Evolutionary conservation across 2,329 filamentous ascomycete species (phyloP), one percentile per base, ranked within the genome.

Genomic region (Venturia aucupariae): DNA sequence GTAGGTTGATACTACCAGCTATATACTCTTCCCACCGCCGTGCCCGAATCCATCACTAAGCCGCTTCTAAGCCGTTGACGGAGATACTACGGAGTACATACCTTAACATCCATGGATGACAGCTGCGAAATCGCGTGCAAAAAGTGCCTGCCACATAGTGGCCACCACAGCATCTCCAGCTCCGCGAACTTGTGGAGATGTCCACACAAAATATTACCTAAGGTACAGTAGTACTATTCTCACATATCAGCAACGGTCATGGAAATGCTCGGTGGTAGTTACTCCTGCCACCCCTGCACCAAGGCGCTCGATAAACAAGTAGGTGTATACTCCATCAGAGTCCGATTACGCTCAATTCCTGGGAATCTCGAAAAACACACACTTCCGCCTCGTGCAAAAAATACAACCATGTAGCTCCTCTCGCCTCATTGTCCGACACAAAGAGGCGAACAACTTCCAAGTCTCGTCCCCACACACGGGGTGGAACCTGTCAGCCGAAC

Each of bases 131-230:
- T 27, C 30, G 51, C 51, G 35, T 19, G 27, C 15, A 32, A 19
- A 38, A 38, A 38, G 35, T 38, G 35, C 35, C 35, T 38, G 35
- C 35, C 32, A 55, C 27, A 46, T 2, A 46, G 24, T 27, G 48
- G 48, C 35, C 48, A 55, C 32, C n/a, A 24, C 44, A 48, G 44
- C 44, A 48, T 48, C 44, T 48, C 44, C 44, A 48, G 44, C 44
- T 24, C n/a, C 44, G 44, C 44, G 44, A 48, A 48, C 44, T 48
- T 48, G 35, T 32, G 48, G 51, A 55, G 51, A 55, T 55, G 51
- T n/a, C 51, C n/a, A 11, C 46, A 4, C 46, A 15, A 27, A 27
- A 48, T 35, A 27, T 15, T 4, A n/a, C n/a, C n/a, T n/a, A n/a
- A n/a, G n/a, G n/a, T n/a, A n/a, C n/a, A n/a, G n/a, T n/a, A n/a